Evolutionary conservation across 768 basidiomycete species (phyloP), one percentile per base, ranked within the genome.

Genomic region (Tulasnella sp.): DNA sequence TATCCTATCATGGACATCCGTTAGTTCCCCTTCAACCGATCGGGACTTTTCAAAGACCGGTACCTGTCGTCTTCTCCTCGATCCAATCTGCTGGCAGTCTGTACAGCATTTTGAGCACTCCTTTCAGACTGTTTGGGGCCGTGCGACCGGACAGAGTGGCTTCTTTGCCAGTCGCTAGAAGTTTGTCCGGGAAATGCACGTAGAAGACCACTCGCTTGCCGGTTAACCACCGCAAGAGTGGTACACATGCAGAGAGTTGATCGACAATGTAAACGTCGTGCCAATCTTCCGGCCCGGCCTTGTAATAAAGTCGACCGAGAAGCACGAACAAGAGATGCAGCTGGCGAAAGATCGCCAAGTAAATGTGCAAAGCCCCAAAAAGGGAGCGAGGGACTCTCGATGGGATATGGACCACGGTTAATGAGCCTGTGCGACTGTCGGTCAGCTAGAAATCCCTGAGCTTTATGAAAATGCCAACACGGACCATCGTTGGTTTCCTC

Each of bases 131-230:
- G 22, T 69, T 76, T 17, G 42, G 39, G 25, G 37, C 77, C 17
- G 17, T 37, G 17, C 15, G 64, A 31, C 39, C 38, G 38, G 9
- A 25, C 58, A 54, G 14, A 25, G 31, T 34, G 11, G 78, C 77
- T 37, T 68, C 80, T 74, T 84, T 82, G 0, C 92, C 92, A 78
- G 89, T 88, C 7, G 91, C 89, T 36, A 98, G 87, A 0, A 99
- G 85, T 82, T 97, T 97, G 84, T 99, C 97, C 0, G 97, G 97
- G 79, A 99, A 99, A 82, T 99, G 97, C 79, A 95, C 97, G 82
- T 99, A 99, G 83, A 98, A 99, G 25, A 99, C 91, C 38, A 97
- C 93, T 1, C 94, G 89, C n/a, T 89, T 93, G 29, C 85, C 85
- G 2, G 86, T 88, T 17, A 93, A 80, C 77, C 84, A 80, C 2